These are phyloP conservation scores for Talaromyces stipitatus DNA, from an alignment of 495 filamentous ascomycete genomes.

Conservation along the genomic window DNA sequence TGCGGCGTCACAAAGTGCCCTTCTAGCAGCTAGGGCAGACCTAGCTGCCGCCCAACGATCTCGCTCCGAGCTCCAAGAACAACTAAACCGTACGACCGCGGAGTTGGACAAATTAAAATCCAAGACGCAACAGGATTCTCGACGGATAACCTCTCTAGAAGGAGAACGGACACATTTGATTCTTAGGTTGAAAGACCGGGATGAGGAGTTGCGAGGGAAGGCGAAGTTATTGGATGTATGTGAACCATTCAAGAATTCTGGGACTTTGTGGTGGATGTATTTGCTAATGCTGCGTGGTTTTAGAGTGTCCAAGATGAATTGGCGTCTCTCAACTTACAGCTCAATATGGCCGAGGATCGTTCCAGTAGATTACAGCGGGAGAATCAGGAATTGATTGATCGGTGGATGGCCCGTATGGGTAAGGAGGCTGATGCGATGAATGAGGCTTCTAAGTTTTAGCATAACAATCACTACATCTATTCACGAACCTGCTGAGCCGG, in stretches of 20 bases:
- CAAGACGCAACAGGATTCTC: slow-evolving; percentile 45
- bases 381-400: slow-evolving; percentile 78
- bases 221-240: slow-evolving; percentile 68
- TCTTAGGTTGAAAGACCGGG: slow-evolving; percentile 63
- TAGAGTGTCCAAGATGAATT: slow-evolving; percentile 88
- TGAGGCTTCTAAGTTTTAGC: slow-evolving; percentile 40
- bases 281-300: slow-evolving; percentile 2
- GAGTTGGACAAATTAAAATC: slow-evolving; percentile 54
- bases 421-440: slow-evolving; percentile 88
- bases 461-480: background rate
- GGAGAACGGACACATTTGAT: slow-evolving; percentile 53
- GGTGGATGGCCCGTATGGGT: slow-evolving; percentile 84
- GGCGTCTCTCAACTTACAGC: slow-evolving; percentile 72
- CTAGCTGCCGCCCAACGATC: slow-evolving; percentile 68
- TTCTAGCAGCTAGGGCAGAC: slow-evolving; percentile 50
- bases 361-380: slow-evolving; percentile 63
- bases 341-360: slow-evolving; percentile 75
- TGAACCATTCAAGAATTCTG: background rate
- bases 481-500: background rate
- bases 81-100: slow-evolving; percentile 48
- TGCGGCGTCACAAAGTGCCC: slow-evolving; percentile 21
- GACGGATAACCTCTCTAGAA: slow-evolving; percentile 52
- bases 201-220: slow-evolving; percentile 80
- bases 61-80: slow-evolving; percentile 54
- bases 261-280: slow-evolving; percentile 25